phyloP scores from a whole-genome alignment of 2,329 filamentous ascomycete species.

The Cladosporium sp. region DNA sequence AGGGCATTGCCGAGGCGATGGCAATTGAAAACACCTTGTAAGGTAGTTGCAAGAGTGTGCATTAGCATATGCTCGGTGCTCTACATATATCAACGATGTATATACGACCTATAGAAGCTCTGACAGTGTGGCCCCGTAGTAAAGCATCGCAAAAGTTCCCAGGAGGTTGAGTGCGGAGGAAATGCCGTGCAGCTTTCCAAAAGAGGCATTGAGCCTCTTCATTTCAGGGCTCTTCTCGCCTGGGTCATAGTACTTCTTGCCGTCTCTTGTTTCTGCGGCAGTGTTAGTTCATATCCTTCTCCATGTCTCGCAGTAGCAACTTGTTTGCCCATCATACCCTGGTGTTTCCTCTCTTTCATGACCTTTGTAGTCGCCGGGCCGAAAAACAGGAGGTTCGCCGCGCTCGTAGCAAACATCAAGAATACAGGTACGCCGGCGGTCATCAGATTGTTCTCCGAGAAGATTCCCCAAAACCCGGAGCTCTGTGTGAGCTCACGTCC shows the following conservation, averaged over 20 bases:
- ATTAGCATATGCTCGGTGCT: neutral
- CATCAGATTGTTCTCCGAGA: conserved; percentile 62
- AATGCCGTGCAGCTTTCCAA: conserved; percentile 75
- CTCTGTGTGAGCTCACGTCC: conserved; percentile 27
- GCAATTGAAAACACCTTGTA: conserved; percentile 33
- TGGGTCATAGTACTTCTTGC: conserved; percentile 80
- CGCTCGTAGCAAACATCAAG: conserved; percentile 67
- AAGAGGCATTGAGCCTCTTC: conserved; percentile 74
- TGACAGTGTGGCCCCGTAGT: conserved; percentile 76
- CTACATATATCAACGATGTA: conserved; percentile 7
- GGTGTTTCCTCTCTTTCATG: conserved; percentile 74
- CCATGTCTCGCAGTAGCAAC: neutral
- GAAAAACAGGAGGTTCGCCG: conserved; percentile 69
- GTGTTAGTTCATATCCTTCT: neutral
- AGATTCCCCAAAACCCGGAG: conserved; percentile 40
- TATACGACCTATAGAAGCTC: conserved; percentile 51
- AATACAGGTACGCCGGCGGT: conserved; percentile 67
- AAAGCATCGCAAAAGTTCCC: conserved; percentile 67
- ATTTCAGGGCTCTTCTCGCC: conserved; percentile 83
- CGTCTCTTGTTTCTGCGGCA: conserved; percentile 71
- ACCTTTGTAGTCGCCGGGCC: conserved; percentile 73
- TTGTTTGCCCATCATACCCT: conserved; percentile 58
- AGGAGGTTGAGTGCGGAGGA: conserved; percentile 78
- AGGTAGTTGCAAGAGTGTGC: neutral
- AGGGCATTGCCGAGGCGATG: conserved; percentile 33